Conservation (phyloP, 2,329 filamentous ascomycete genomes). For the Exophiala mesophila region DNA sequence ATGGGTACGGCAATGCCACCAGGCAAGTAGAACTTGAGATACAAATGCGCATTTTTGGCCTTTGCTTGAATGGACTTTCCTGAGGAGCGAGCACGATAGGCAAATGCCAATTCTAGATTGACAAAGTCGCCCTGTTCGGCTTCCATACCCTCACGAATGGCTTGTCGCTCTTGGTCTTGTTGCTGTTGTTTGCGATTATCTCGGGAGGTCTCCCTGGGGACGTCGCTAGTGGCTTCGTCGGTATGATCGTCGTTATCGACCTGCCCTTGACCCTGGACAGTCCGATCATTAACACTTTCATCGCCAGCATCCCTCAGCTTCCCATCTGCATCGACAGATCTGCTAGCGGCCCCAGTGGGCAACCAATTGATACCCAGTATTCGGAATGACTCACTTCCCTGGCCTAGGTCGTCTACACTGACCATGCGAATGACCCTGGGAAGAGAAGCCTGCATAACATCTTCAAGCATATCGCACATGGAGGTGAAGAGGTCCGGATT, state of each 20-base stretch:
- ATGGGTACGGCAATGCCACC: slow-evolving; percentile 55
- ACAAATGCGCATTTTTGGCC: slow-evolving; percentile 67
- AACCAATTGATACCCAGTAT: slow-evolving; percentile 69
- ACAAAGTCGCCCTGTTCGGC: slow-evolving; percentile 74
- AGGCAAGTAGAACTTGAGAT: slow-evolving; percentile 66
- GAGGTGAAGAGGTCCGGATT: slow-evolving; percentile 70
- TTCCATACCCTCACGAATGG: slow-evolving; percentile 59
- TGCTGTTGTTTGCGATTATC: slow-evolving; percentile 37
- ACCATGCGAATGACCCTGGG: slow-evolving; percentile 68
- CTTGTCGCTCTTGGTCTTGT: slow-evolving; percentile 31
- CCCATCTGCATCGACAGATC: slow-evolving; percentile 56
- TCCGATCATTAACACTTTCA: slow-evolving; percentile 48
- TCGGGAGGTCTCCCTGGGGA: slow-evolving; percentile 33
- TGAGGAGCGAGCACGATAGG: slow-evolving; percentile 62
- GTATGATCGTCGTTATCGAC: slow-evolving; percentile 24
- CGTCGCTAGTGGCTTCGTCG: slow-evolving; percentile 31
- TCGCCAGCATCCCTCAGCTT: slow-evolving; percentile 43
- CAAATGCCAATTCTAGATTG: slow-evolving; percentile 70
- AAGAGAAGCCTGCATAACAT: slow-evolving; percentile 73
- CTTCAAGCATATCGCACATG: slow-evolving; percentile 66
- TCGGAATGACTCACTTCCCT: slow-evolving; percentile 66
- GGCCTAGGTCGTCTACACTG: slow-evolving; percentile 68
- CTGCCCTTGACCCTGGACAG: slow-evolving; percentile 37
- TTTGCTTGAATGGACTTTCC: slow-evolving; percentile 57
- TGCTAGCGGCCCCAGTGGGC: slow-evolving; percentile 63